Percentiles rank a stretch among this genome's conserved stretches.
These are phyloP conservation scores for Kuraishia ogatae DNA, from an alignment of 805 yeast genomes.

Conservation along the genomic window DNA sequence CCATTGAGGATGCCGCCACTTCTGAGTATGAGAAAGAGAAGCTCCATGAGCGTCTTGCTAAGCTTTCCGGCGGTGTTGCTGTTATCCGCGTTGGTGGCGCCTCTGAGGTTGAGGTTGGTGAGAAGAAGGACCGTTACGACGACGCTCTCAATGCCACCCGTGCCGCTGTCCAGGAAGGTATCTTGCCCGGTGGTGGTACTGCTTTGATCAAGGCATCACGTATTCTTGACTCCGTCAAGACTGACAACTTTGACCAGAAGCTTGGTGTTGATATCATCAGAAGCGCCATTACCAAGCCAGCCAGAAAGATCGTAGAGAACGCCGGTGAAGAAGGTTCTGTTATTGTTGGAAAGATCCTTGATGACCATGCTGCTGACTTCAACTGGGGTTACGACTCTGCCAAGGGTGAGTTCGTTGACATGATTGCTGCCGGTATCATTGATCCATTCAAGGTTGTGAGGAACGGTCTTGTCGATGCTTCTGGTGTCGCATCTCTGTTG, in stretches of 20 bases:
- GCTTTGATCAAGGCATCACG: conserved; percentile 90
- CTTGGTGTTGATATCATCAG: conserved; percentile 91
- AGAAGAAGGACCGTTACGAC: conserved; percentile 98
- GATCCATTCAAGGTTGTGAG: conserved; percentile 98
- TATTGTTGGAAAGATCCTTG: conserved; percentile 80
- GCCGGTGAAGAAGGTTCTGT: conserved; percentile 98
- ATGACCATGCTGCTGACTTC: conserved; percentile 58
- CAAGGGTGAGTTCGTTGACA: conserved; percentile 88
- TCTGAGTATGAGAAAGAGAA: conserved; percentile 93
- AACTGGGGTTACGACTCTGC: conserved; percentile 88
- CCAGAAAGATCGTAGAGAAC: conserved; percentile 89
- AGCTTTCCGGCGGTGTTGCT: conserved; percentile 97
- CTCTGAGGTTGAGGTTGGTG: conserved; percentile 96
- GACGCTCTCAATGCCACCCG: conserved; percentile 98
- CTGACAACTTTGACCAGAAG: conserved; percentile 91
- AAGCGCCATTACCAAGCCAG: conserved; percentile 91
- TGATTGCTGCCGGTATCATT: conserved; percentile 94
- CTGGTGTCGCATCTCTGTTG: conserved; percentile 94
- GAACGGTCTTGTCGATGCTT: conserved; percentile 91
- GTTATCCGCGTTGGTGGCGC: conserved; percentile 96
- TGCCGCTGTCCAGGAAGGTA: conserved; percentile 98
- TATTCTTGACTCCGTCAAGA: conserved; percentile 58
- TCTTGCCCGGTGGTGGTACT: conserved; percentile 99
- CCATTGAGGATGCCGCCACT: conserved; percentile 66
- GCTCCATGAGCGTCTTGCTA: conserved; percentile 94